Evolutionary conservation across 2,329 filamentous ascomycete genomes (phyloP).

Genomic region (Epichloe hybrida): DNA sequence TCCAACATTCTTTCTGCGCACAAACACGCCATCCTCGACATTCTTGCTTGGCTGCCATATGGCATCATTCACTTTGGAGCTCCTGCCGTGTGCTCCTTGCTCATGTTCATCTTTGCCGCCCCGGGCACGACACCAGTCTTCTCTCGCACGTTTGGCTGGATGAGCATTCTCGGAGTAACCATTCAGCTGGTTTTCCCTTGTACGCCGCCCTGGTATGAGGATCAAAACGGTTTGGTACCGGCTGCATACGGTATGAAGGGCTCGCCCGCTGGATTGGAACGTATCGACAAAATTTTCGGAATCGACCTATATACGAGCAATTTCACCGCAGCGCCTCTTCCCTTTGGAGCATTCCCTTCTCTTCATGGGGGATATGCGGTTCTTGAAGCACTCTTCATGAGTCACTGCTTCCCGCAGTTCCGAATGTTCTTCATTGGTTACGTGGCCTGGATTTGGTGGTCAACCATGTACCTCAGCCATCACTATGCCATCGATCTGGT

Average conservation of each 20-base stretch:
- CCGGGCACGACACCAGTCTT: slow-evolving; percentile 77
- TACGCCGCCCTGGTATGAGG: slow-evolving; percentile 95
- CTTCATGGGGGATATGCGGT: slow-evolving; percentile 89
- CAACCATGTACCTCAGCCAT: slow-evolving; percentile 95
- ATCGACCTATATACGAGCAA: slow-evolving; percentile 86
- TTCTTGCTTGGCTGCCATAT: slow-evolving; percentile 88
- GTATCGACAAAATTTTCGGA: slow-evolving; percentile 80
- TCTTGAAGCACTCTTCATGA: slow-evolving; percentile 84
- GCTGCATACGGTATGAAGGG: slow-evolving; percentile 87
- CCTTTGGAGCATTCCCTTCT: slow-evolving; percentile 91
- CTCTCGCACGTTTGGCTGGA: slow-evolving; percentile 78
- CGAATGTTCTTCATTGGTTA: slow-evolving; percentile 71
- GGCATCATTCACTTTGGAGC: slow-evolving; percentile 82
- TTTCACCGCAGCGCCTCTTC: slow-evolving; percentile 80
- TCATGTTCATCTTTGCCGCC: slow-evolving; percentile 81
- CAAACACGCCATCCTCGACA: slow-evolving; percentile 68
- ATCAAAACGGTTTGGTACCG: slow-evolving; percentile 76
- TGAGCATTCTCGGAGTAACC: slow-evolving; percentile 76
- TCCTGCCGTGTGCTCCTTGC: slow-evolving; percentile 61
- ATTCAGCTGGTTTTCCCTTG: slow-evolving; percentile 88
- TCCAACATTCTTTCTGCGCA: slow-evolving; percentile 92
- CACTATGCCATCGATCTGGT: slow-evolving; percentile 94
- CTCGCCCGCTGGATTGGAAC: slow-evolving; percentile 76
- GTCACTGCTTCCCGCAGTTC: slow-evolving; percentile 75
- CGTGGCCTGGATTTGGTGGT: slow-evolving; percentile 92